Evolutionary conservation across 2,329 filamentous ascomycete species (phyloP), one percentile per base, ranked within the genome.

Genomic region (Neonectria neomacrospora): DNA sequence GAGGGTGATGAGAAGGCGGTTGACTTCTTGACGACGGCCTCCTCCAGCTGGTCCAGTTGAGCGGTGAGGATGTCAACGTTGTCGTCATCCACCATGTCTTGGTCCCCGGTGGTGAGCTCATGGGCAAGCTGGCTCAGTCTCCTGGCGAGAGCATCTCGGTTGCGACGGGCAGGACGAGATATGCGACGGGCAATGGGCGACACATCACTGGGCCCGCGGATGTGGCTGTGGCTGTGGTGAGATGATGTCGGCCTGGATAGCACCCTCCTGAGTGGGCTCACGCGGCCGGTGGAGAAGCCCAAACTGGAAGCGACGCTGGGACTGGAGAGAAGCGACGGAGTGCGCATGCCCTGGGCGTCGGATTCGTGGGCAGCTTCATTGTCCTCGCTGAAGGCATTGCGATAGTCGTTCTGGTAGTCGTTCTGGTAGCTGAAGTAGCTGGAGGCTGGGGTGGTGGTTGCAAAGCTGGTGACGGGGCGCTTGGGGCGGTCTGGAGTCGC

Each of bases 61-160:
- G 79, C 76, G 37, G 80, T 76, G 61, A 80, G 77, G 22, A 68
- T 67, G n/a, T 74, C 74, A 52, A 81, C 69, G 34, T 73, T 74
- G 26, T 72, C 67, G 57, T 80, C 79, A 50, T 80, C 77, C 18
- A 78, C 73, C 20, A 70, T 65, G 54, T 76, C 75, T 61, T 73
- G 71, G 54, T 74, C 73, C 56, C 71, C 72, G 58, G 73, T 71
- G 20, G 77, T 74, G 51, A 81, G 76, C 54, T 78, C 77, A 65
- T 78, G 76, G 5, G 79, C 78, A 28, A 81, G 76, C 47, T 79
- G 75, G 56, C 75, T 78, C 34, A 81, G 69, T 18, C 79, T 76
- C 60, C 76, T 71, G 11, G 85, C 80, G 56, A 87, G 79, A 23
- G 81, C 79, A 64, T 85, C 67, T 30, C 71, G 71, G 48, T 48